Evolutionary conservation across 2,329 filamentous ascomycete genomes (phyloP).

Genomic region (Elsinoe fawcettii): DNA sequence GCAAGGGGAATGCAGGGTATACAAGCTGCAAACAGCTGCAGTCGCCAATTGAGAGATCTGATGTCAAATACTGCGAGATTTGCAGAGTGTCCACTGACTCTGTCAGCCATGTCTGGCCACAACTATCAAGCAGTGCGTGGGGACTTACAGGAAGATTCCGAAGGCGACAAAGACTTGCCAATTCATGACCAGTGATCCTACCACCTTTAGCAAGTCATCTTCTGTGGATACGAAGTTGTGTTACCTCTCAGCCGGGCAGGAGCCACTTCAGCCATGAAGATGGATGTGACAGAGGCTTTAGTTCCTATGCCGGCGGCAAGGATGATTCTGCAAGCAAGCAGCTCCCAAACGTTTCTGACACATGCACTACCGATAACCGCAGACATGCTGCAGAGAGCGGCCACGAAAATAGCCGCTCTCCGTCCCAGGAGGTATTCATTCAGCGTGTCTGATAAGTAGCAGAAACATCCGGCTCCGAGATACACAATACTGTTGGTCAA

Average conservation of each 20-base stretch:
- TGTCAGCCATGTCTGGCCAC: background rate
- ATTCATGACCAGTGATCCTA: conserved; percentile 25
- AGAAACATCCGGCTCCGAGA: conserved; percentile 26
- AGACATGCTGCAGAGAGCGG: conserved; percentile 26
- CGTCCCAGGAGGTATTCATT: conserved; percentile 29
- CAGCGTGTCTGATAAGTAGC: conserved; percentile 28
- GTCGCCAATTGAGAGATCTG: conserved; percentile 24
- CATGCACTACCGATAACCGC: conserved; percentile 26
- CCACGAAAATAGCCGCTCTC: conserved; percentile 25
- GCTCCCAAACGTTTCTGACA: conserved; percentile 23
- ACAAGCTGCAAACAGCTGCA: conserved; percentile 25
- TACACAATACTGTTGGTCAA: conserved; percentile 29
- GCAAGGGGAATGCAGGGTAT: conserved; percentile 25
- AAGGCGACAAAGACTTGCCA: conserved; percentile 29
- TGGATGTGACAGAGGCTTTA: conserved; percentile 28
- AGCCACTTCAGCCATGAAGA: conserved; percentile 28
- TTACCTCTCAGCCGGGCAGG: conserved; percentile 22
- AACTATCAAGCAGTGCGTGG: background rate
- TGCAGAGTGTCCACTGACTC: conserved; percentile 22
- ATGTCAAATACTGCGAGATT: conserved; percentile 23
- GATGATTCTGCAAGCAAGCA: conserved; percentile 27
- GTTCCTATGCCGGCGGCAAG: conserved; percentile 30
- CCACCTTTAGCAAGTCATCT: background rate
- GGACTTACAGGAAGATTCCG: conserved; percentile 23
- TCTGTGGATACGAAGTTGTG: background rate